These are phyloP conservation scores for Solidago caesia DNA, from an alignment of 129 eudicot genomes.

Conservation along the genomic window DNA sequence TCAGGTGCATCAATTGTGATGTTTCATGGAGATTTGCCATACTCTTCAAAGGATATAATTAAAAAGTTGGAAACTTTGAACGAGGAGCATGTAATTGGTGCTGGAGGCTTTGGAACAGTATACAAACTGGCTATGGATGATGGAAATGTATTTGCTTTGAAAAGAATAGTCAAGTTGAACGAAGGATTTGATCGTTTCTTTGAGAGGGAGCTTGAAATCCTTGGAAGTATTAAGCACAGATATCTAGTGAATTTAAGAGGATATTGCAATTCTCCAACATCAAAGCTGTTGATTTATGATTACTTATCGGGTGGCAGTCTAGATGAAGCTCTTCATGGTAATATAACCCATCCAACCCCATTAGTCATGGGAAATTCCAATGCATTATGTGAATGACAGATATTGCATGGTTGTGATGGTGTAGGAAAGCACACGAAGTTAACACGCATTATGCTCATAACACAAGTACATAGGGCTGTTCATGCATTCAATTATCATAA, in stretches of 20 bases:
- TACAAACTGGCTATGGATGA: slow-evolving; percentile 97
- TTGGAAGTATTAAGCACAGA: slow-evolving; percentile 93
- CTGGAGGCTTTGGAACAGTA: slow-evolving; percentile 97
- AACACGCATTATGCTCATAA: not conserved
- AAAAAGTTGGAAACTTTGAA: slow-evolving; percentile 77
- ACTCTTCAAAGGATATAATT: slow-evolving; percentile 89
- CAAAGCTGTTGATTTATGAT: slow-evolving; percentile 85
- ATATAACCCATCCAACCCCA: slow-evolving; percentile 7
- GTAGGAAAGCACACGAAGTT: not conserved
- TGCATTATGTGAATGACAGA: slow-evolving; percentile 6
- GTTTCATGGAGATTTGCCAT: slow-evolving; percentile 99
- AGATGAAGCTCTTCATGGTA: slow-evolving; percentile 99
- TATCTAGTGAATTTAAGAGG: slow-evolving; percentile 90
- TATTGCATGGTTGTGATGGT: not conserved
- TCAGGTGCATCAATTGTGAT: slow-evolving; percentile 97
- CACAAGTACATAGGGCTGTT: not conserved
- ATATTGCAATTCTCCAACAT: slow-evolving; percentile 94
- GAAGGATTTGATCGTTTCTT: slow-evolving; percentile 98
- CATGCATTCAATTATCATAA: no score
- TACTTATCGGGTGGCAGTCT: slow-evolving; percentile 92
- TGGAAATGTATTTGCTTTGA: slow-evolving; percentile 89
- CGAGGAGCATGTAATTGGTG: slow-evolving; percentile 90
- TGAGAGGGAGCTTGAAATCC: slow-evolving; percentile 95
- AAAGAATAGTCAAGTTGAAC: slow-evolving; percentile 79
- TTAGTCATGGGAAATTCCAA: not conserved